Percentiles rank a stretch among this genome's conserved stretches.
These are phyloP conservation scores for Lentinula novae-zelandiae DNA, from an alignment of 1,284 basidiomycete species.

Conservation along the genomic window DNA sequence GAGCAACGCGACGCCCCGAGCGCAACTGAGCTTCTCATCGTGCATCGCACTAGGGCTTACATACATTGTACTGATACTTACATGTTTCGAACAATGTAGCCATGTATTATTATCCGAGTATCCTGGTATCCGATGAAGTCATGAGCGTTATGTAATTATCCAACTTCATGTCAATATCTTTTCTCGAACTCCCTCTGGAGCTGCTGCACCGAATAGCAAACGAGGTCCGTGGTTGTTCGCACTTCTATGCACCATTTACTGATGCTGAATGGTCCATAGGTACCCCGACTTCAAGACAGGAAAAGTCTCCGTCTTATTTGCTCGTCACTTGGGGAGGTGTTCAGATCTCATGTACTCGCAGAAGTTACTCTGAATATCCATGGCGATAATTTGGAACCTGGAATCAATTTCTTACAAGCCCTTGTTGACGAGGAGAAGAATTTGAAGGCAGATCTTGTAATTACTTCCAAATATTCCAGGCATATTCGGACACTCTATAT, in stretches of 20 bases:
- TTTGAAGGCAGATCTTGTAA: not conserved
- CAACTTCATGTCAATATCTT: not conserved
- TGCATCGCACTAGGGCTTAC: too few relatives aligned
- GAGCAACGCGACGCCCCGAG: too few relatives aligned
- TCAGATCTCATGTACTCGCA: not conserved
- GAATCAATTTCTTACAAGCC: not conserved
- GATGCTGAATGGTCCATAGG: not conserved
- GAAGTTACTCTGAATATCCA: slow-evolving; percentile 4
- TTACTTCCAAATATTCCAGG: not conserved
- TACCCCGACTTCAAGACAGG: slow-evolving; percentile 1
- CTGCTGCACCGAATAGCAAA: not conserved
- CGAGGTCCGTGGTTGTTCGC: not conserved
- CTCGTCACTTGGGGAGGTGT: not conserved
- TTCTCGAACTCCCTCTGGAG: not conserved
- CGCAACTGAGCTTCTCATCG: too few relatives aligned
- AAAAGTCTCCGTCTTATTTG: slow-evolving; percentile 5
- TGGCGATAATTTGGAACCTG: not conserved
- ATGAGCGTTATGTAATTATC: too few relatives aligned
- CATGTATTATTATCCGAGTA: too few relatives aligned
- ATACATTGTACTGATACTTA: too few relatives aligned
- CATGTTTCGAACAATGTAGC: too few relatives aligned
- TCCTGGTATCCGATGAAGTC: too few relatives aligned
- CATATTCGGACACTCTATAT: slow-evolving; percentile 7
- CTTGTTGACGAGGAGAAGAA: not conserved
- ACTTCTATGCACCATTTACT: too few relatives aligned